These are phyloP conservation scores for Murraya koenigii DNA, from an alignment of 345 rosid species.

Conservation along the genomic window DNA sequence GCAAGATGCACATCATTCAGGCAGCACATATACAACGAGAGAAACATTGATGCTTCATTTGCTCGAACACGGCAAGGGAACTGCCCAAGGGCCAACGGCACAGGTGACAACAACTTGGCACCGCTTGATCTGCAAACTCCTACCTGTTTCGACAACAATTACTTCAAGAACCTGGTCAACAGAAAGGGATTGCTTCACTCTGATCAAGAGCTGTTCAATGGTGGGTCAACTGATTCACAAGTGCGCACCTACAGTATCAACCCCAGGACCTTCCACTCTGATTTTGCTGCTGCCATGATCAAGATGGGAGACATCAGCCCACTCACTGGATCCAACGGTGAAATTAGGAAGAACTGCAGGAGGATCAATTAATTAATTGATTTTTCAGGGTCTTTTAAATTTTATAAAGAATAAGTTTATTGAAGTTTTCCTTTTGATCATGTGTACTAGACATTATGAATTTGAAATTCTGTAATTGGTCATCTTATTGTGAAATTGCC, in stretches of 20 bases:
- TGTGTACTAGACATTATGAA: background rate
- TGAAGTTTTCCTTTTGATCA: background rate
- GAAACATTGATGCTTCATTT: slow-evolving; percentile 59
- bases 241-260: slow-evolving; percentile 52
- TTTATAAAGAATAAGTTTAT: background rate
- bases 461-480: background rate
- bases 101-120: slow-evolving; percentile 62
- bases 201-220: slow-evolving; percentile 66
- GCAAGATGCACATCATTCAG: slow-evolving; percentile 66
- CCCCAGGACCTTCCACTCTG: slow-evolving; percentile 52
- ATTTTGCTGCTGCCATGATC: slow-evolving; percentile 69
- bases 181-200: slow-evolving; percentile 76
- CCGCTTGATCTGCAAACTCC: slow-evolving; percentile 64
- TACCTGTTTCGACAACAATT: slow-evolving; percentile 58
- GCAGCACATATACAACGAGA: slow-evolving; percentile 61
- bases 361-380: slow-evolving; percentile 41
- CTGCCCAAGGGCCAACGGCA: slow-evolving; percentile 51
- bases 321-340: slow-evolving; percentile 71
- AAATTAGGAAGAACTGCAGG: slow-evolving; percentile 72
- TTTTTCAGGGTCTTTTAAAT: background rate
- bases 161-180: slow-evolving; percentile 59
- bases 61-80: slow-evolving; percentile 36
- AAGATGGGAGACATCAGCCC: slow-evolving; percentile 82
- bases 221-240: slow-evolving; percentile 67
- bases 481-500: background rate